These are phyloP conservation scores for Karstenula rhodostoma DNA, from an alignment of 2,329 filamentous ascomycete genomes.

Conservation along the genomic window DNA sequence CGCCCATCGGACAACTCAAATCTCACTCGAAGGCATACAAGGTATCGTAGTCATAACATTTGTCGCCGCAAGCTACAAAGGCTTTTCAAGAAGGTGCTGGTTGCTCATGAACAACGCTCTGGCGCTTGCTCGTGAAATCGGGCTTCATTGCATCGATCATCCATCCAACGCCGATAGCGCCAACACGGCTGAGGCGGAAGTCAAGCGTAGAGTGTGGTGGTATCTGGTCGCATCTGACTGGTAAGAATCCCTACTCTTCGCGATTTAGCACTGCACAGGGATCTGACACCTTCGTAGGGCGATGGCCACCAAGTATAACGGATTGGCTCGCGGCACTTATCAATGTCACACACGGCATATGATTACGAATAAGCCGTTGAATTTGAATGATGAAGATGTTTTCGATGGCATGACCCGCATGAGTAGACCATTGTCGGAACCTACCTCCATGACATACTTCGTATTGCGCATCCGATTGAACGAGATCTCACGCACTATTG, in stretches of 20 bases:
- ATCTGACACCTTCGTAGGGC: slow-evolving; percentile 23
- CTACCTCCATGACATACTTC: slow-evolving; percentile 52
- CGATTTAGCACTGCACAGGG: too few species aligned
- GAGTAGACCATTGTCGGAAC: slow-evolving; percentile 30
- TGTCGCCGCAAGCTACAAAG: slow-evolving; percentile 43
- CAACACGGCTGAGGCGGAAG: slow-evolving; percentile 44
- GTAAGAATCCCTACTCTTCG: slow-evolving; percentile 8
- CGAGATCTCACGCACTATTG: slow-evolving; percentile 48
- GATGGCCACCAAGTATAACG: slow-evolving; percentile 46
- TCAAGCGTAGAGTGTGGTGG: slow-evolving; percentile 52
- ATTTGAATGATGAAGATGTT: slow-evolving; percentile 49
- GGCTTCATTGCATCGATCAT: slow-evolving; percentile 27
- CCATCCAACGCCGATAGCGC: slow-evolving; percentile 19
- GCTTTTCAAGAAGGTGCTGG: slow-evolving; percentile 43
- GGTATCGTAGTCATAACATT: slow-evolving; percentile 47
- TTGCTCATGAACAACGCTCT: slow-evolving; percentile 41
- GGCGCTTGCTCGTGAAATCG: slow-evolving; percentile 29
- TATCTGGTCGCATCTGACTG: slow-evolving; percentile 41
- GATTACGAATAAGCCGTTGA: slow-evolving; percentile 47
- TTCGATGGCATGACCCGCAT: slow-evolving; percentile 30
- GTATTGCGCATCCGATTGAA: slow-evolving; percentile 46
- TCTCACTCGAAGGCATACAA: slow-evolving; percentile 49
- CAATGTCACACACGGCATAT: slow-evolving; percentile 50
- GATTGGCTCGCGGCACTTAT: slow-evolving; percentile 49
- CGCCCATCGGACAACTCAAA: slow-evolving; percentile 28